Conservation (phyloP, 345 rosid genomes). For the Jatropha curcas region DNA sequence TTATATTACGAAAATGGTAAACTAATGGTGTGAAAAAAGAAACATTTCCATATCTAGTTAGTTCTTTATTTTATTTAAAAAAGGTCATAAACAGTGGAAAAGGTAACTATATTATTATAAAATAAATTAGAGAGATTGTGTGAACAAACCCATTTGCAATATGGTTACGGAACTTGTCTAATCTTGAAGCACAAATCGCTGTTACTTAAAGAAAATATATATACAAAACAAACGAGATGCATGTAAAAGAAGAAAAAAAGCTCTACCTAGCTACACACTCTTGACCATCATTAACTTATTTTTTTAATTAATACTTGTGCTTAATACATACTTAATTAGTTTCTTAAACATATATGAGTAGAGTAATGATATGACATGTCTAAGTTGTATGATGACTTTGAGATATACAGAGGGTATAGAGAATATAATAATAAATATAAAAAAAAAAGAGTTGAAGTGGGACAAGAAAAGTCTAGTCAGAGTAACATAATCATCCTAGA, state of each 20-base stretch:
- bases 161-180: constrained; percentile 10
- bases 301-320: no score
- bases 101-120: neutral
- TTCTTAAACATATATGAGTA: no score
- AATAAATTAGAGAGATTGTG: neutral
- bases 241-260: no score
- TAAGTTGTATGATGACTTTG: neutral
- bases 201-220: no score
- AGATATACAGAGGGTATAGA: neutral
- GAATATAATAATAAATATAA: neutral
- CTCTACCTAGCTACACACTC: no score
- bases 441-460: neutral
- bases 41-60: neutral
- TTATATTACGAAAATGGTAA: neutral
- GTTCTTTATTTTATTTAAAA: neutral
- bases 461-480: constrained; percentile 39
- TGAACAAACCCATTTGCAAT: neutral
- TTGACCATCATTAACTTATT: no score
- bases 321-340: no score
- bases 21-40: neutral
- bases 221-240: no score
- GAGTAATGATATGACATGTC: neutral
- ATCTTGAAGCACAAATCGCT: no score
- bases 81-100: neutral
- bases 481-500: constrained; percentile 26